A percentile compares a stretch with the other conserved stretches of the same genome.
Conservation (phyloP, 352 stramenopile species). For the Plasmopara halstedii region DNA sequence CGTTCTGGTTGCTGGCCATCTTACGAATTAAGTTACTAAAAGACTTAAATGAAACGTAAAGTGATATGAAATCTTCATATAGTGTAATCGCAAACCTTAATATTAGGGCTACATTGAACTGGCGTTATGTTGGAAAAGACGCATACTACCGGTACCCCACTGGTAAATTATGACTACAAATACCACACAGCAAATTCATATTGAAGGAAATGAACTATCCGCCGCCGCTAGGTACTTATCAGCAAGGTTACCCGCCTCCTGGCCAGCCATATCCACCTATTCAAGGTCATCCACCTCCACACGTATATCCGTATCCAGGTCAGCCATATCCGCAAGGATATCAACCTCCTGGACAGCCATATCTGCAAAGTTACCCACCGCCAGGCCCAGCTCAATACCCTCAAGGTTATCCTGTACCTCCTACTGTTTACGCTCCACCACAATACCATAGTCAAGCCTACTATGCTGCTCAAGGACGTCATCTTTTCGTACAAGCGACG, state of each 20-base stretch:
- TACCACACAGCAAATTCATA: no score
- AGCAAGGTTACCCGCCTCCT: slow-evolving; percentile 10
- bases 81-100: not conserved
- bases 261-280: slow-evolving; percentile 18
- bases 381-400: slow-evolving; percentile 32
- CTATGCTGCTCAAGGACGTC: slow-evolving; percentile 57
- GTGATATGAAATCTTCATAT: not conserved
- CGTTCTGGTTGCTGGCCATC: slow-evolving; percentile 23
- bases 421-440: slow-evolving; percentile 28
- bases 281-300: slow-evolving; percentile 9
- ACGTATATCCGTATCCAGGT: slow-evolving; percentile 2
- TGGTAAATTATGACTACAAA: no score
- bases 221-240: not conserved
- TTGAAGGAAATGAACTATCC: not conserved
- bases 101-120: not conserved
- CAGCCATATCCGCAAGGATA: slow-evolving; percentile 19
- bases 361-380: slow-evolving; percentile 12
- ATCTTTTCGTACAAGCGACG: slow-evolving; percentile 63
- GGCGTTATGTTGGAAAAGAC: not conserved
- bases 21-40: not conserved
- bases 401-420: slow-evolving; percentile 20
- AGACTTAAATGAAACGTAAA: not conserved
- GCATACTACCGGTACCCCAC: not conserved
- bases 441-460: slow-evolving; percentile 46
- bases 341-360: slow-evolving; percentile 8